Percentiles rank a stretch among this genome's conserved stretches.
These are phyloP conservation scores for Populus simonii DNA, from an alignment of 345 rosid species.

Conservation along the genomic window DNA sequence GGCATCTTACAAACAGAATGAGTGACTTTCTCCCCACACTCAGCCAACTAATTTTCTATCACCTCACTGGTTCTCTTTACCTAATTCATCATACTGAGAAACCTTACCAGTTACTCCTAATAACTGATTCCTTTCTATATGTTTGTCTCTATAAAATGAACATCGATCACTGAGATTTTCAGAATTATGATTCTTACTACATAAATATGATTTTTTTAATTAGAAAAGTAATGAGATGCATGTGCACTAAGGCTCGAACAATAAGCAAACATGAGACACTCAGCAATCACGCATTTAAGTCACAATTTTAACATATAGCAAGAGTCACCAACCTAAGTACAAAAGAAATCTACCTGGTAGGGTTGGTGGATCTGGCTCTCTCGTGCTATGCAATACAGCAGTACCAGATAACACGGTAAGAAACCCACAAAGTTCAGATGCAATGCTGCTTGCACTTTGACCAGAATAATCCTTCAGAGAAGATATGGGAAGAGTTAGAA, in stretches of 20 bases:
- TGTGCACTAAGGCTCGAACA: not conserved
- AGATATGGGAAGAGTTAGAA: not conserved
- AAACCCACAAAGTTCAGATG: conserved; percentile 75
- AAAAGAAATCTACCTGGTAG: conserved; percentile 44
- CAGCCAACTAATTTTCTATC: not conserved
- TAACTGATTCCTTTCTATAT: not conserved
- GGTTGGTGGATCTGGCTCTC: conserved; percentile 58
- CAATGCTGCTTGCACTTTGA: conserved; percentile 69
- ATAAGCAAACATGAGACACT: not conserved
- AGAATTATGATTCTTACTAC: not conserved
- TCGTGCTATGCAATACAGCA: conserved; percentile 60
- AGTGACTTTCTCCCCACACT: not conserved
- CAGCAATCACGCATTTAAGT: not conserved
- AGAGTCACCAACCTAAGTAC: not conserved
- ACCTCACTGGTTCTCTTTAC: not conserved
- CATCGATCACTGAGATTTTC: not conserved
- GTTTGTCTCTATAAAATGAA: not conserved
- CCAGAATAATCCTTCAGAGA: conserved; percentile 62
- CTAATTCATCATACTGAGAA: not conserved
- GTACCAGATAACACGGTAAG: conserved; percentile 72
- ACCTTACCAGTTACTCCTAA: not conserved
- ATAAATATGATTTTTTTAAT: too few relatives aligned
- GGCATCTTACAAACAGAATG: not conserved
- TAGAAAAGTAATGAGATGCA: not conserved
- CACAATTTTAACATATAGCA: not conserved